Conservation (phyloP, 2,329 filamentous ascomycete genomes). For the Lecanosticta acicola region DNA sequence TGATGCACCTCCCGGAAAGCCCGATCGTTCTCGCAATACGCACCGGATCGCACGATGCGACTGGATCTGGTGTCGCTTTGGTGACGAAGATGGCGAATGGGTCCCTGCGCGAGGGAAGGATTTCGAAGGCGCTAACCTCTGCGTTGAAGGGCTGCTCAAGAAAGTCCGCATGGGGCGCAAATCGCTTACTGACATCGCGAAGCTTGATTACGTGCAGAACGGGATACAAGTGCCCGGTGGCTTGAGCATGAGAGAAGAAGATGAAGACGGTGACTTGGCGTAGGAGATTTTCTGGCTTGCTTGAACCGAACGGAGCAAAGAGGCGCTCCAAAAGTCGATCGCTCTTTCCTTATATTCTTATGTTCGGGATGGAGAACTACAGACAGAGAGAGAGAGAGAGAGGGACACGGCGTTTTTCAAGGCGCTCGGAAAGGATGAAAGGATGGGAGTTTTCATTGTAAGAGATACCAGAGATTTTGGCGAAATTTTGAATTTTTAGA, state of each 20-base stretch:
- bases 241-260: constrained; percentile 49
- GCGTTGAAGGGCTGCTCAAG: constrained; percentile 79
- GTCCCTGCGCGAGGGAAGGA: constrained; percentile 61
- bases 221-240: constrained; percentile 64
- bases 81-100: constrained; percentile 79
- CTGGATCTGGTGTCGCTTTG: constrained; percentile 89
- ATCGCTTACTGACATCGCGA: constrained; percentile 66
- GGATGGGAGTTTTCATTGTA: not conserved
- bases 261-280: constrained; percentile 31
- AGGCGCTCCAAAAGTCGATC: not conserved
- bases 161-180: constrained; percentile 71
- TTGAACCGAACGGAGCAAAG: not conserved
- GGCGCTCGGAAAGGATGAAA: not conserved
- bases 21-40: constrained; percentile 64
- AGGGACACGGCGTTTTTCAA: not conserved
- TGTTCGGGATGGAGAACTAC: no score
- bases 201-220: constrained; percentile 67
- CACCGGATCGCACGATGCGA: constrained; percentile 94
- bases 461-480: constrained; percentile 2
- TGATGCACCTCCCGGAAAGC: constrained; percentile 77
- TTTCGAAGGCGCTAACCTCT: constrained; percentile 68
- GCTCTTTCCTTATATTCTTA: not conserved
- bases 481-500: no score
- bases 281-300: not conserved
- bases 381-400: not conserved